These are phyloP conservation scores for Aureobasidium lini DNA, from an alignment of 2,329 filamentous ascomycete genomes.

Conservation along the genomic window DNA sequence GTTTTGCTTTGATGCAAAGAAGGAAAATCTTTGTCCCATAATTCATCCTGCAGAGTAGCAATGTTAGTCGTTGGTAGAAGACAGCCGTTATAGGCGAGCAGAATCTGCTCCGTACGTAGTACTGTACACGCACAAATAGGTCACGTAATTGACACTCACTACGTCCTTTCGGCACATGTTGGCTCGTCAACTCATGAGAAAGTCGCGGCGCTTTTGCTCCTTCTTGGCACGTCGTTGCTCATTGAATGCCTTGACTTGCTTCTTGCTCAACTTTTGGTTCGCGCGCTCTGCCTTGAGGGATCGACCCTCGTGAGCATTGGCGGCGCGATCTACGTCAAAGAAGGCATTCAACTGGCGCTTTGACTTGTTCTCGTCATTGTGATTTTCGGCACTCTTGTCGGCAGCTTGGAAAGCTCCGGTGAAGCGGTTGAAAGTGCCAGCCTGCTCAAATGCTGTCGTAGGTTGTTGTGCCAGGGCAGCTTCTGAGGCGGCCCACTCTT, in stretches of 20 bases:
- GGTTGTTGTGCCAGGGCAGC: conserved; percentile 20
- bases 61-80: conserved; percentile 14
- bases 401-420: conserved; percentile 73
- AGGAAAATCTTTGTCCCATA: neutral
- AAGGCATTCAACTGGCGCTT: conserved; percentile 84
- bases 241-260: conserved; percentile 84
- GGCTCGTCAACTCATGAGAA: conserved; percentile 66
- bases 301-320: conserved; percentile 80
- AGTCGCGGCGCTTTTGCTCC: conserved; percentile 88
- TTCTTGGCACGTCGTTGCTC: conserved; percentile 84
- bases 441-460: conserved; percentile 52
- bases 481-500: conserved; percentile 18
- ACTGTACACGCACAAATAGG: conserved; percentile 10
- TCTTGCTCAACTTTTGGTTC: conserved; percentile 73
- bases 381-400: conserved; percentile 62
- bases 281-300: conserved; percentile 88
- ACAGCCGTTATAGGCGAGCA: conserved; percentile 6
- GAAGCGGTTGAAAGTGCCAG: conserved; percentile 82
- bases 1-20: conserved; percentile 9
- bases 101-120: conserved; percentile 7
- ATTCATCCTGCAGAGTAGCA: conserved; percentile 1
- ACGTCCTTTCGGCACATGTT: conserved; percentile 2
- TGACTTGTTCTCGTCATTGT: conserved; percentile 82
- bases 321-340: conserved; percentile 92
- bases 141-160: conserved; percentile 14